Evolutionary conservation across 2,329 filamentous ascomycete species (phyloP).

Genomic region (Phaeosphaeria sp.): DNA sequence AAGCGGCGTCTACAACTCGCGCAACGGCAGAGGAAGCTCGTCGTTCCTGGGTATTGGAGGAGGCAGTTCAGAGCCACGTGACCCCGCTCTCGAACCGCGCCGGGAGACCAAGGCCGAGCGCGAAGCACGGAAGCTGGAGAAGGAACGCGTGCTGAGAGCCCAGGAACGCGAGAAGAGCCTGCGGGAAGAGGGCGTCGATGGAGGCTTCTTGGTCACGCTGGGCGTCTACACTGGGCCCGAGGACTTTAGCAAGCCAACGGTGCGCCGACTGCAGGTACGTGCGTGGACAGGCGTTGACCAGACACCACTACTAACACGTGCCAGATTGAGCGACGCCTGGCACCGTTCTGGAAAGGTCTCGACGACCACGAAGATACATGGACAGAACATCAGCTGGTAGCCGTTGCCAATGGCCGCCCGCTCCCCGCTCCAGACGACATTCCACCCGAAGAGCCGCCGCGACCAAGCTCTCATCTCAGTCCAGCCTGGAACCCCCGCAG

Average conservation of each 20-base stretch:
- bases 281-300: constrained; percentile 2
- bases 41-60: constrained; percentile 65
- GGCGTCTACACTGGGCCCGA: constrained; percentile 91
- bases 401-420: constrained; percentile 81
- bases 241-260: constrained; percentile 88
- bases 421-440: constrained; percentile 85
- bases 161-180: constrained; percentile 92
- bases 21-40: constrained; percentile 61
- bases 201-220: constrained; percentile 91
- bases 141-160: constrained; percentile 74
- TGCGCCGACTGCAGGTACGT: constrained; percentile 86
- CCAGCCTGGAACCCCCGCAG: constrained; percentile 53
- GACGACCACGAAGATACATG: constrained; percentile 88
- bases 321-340: constrained; percentile 91
- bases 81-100: constrained; percentile 63
- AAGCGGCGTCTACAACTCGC: constrained; percentile 52
- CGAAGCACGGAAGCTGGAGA: constrained; percentile 84
- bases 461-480: constrained; percentile 46
- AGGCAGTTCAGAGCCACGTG: constrained; percentile 56
- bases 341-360: constrained; percentile 94
- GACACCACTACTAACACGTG: constrained; percentile 18
- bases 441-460: constrained; percentile 69
- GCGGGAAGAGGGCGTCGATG: constrained; percentile 90
- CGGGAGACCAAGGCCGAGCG: constrained; percentile 91
- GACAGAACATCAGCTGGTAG: constrained; percentile 95